Evolutionary conservation across 2,329 filamentous ascomycete genomes (phyloP).

Genomic region (Emergomyces orientalis): DNA sequence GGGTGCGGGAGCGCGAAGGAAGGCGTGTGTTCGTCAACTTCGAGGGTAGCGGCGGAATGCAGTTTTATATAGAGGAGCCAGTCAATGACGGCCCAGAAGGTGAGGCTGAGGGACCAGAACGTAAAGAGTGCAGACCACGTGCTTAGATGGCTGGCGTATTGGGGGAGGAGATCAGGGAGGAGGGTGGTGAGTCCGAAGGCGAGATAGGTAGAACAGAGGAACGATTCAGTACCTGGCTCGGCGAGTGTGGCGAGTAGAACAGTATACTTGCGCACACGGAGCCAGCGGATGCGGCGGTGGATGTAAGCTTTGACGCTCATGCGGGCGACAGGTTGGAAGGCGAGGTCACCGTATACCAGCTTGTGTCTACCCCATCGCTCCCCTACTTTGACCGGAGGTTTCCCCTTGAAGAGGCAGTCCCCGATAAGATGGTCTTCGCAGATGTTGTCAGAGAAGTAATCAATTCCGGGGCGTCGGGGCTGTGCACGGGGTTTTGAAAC

Average conservation of each 20-base stretch:
- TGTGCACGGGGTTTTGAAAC: conserved; percentile 31
- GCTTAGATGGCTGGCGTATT: conserved; percentile 43
- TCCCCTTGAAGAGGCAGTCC: conserved; percentile 69
- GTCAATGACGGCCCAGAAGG: conserved; percentile 66
- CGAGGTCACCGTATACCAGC: conserved; percentile 74
- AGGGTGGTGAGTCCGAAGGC: conserved; percentile 65
- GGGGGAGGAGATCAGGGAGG: conserved; percentile 51
- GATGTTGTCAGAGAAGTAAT: conserved; percentile 91
- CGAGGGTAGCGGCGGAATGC: conserved; percentile 62
- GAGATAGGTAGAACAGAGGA: conserved; percentile 73
- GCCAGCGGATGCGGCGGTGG: conserved; percentile 75
- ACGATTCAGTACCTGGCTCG: conserved; percentile 82
- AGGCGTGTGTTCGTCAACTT: conserved; percentile 63
- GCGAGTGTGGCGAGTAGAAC: conserved; percentile 81
- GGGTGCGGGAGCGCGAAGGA: conserved; percentile 53
- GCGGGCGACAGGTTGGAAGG: conserved; percentile 76
- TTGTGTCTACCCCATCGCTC: conserved; percentile 63
- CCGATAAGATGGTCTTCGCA: conserved; percentile 97
- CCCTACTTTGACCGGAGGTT: conserved; percentile 27
- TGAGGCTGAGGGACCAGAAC: conserved; percentile 58
- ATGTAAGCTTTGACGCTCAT: conserved; percentile 72
- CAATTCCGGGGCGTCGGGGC: conserved; percentile 57
- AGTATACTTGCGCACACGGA: conserved; percentile 89
- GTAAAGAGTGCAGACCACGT: conserved; percentile 59
- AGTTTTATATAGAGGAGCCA: conserved; percentile 63